Evolutionary conservation across 805 yeast species (phyloP).

Genomic region (Lipomyces mesembrius): DNA sequence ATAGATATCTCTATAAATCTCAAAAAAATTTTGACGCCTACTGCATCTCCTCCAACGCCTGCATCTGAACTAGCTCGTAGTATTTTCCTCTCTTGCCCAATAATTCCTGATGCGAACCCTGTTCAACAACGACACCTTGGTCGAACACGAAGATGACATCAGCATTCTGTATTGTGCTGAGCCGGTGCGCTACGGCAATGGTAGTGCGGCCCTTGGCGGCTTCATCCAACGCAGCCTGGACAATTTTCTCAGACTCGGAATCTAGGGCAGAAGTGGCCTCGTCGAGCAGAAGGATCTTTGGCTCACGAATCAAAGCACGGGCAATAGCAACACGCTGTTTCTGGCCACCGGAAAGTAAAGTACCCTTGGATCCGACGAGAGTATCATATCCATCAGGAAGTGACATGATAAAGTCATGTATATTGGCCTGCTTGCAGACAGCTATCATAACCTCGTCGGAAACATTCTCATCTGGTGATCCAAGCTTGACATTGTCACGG

Average conservation of each 20-base stretch:
- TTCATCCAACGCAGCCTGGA: slow-evolving; percentile 62
- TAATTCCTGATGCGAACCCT: slow-evolving; percentile 54
- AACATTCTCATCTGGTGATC: slow-evolving; percentile 42
- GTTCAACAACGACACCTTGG: slow-evolving; percentile 60
- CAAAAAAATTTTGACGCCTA: background rate
- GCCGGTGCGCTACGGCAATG: slow-evolving; percentile 75
- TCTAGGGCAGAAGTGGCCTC: slow-evolving; percentile 62
- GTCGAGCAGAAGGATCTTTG: slow-evolving; percentile 60
- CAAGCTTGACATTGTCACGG: slow-evolving; percentile 67
- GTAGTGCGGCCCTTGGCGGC: slow-evolving; percentile 70
- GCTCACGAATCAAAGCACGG: slow-evolving; percentile 62
- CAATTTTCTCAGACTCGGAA: slow-evolving; percentile 65
- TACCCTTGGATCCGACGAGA: slow-evolving; percentile 55
- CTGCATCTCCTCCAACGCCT: slow-evolving; percentile 52
- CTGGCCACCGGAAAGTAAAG: slow-evolving; percentile 65
- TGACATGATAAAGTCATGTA: slow-evolving; percentile 54
- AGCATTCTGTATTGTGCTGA: slow-evolving; percentile 62
- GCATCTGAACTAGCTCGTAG: slow-evolving; percentile 50
- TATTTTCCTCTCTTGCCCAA: slow-evolving; percentile 47
- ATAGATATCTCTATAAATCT: background rate
- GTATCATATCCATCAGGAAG: slow-evolving; percentile 60
- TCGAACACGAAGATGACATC: slow-evolving; percentile 57
- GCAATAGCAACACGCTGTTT: slow-evolving; percentile 70
- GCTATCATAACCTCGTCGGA: slow-evolving; percentile 48
- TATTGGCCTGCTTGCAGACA: slow-evolving; percentile 59